A percentile compares a stretch with the other conserved stretches of the same genome.
These are phyloP conservation scores for Podila minutissima DNA, from an alignment of 192 early-diverging fungal species.

Conservation along the genomic window DNA sequence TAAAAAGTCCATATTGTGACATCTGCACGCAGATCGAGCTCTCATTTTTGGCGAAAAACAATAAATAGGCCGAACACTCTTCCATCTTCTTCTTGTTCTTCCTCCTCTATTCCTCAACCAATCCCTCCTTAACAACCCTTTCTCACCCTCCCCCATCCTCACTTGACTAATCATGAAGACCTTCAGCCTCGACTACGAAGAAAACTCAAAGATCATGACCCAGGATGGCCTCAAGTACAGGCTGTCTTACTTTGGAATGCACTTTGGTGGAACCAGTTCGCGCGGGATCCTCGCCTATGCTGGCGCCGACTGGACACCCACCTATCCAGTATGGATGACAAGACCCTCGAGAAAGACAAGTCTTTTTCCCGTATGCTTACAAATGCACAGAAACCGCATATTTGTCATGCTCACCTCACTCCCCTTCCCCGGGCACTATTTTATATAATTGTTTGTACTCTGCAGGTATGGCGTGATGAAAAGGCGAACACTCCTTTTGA, in stretches of 20 bases:
- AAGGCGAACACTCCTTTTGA: conserved; percentile 23
- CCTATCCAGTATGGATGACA: conserved; percentile 2
- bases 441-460: not conserved
- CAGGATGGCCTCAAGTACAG: conserved; percentile 24
- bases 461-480: conserved; percentile 19
- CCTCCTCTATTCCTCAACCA: too few species aligned
- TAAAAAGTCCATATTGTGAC: too few species aligned
- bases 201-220: conserved; percentile 24
- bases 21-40: too few species aligned
- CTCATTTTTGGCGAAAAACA: too few species aligned
- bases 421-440: not conserved
- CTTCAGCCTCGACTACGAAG: conserved; percentile 20
- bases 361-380: not conserved
- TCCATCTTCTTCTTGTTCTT: too few species aligned
- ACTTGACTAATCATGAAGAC: conserved; percentile 15
- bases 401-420: not conserved
- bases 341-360: too few species aligned
- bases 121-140: too few species aligned
- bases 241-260: conserved; percentile 19
- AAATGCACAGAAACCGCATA: too few species aligned
- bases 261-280: conserved; percentile 22
- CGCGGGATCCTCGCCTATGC: conserved; percentile 35
- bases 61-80: too few species aligned
- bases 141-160: too few species aligned
- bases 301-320: conserved; percentile 25